phyloP scores from a whole-genome alignment of 768 basidiomycete species.

The Hericium erinaceus region DNA sequence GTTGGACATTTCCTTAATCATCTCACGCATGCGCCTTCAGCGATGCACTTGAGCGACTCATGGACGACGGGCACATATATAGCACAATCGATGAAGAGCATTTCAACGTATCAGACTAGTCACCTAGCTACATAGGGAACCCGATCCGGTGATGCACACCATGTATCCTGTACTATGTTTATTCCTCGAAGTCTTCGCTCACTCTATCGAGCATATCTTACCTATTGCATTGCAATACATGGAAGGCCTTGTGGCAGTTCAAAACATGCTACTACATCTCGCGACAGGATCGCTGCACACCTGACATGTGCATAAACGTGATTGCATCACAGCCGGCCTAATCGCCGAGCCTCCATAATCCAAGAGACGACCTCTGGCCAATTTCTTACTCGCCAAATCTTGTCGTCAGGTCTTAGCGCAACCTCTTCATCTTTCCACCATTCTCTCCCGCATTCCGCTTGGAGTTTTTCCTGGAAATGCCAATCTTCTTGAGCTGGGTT shows the following conservation, averaged over 20 bases:
- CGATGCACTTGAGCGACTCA: slow-evolving; percentile 63
- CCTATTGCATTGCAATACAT: too few relatives aligned
- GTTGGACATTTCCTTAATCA: not conserved
- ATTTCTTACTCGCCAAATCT: slow-evolving; percentile 5
- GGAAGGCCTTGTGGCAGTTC: too few relatives aligned
- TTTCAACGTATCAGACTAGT: slow-evolving; percentile 39
- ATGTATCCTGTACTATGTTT: too few relatives aligned
- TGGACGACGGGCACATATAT: slow-evolving; percentile 74
- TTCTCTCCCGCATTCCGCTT: slow-evolving; percentile 7
- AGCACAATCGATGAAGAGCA: slow-evolving; percentile 80
- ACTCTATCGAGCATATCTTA: too few relatives aligned
- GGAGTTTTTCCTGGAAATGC: slow-evolving; percentile 8
- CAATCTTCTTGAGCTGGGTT: not conserved
- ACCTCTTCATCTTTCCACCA: slow-evolving; percentile 11
- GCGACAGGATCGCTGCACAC: not conserved
- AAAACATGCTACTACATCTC: too few relatives aligned
- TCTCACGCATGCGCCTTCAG: slow-evolving; percentile 26
- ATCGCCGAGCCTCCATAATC: not conserved
- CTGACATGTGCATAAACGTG: not conserved
- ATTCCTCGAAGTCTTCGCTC: too few relatives aligned
- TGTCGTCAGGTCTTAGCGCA: slow-evolving; percentile 3
- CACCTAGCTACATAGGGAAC: slow-evolving; percentile 1
- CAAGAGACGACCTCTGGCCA: slow-evolving; percentile 6
- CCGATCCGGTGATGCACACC: too few relatives aligned
- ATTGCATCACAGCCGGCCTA: not conserved